Percentiles rank a stretch among this genome's conserved stretches.
These are phyloP conservation scores for Xylaria acuta DNA, from an alignment of 495 filamentous ascomycete species.

Conservation along the genomic window DNA sequence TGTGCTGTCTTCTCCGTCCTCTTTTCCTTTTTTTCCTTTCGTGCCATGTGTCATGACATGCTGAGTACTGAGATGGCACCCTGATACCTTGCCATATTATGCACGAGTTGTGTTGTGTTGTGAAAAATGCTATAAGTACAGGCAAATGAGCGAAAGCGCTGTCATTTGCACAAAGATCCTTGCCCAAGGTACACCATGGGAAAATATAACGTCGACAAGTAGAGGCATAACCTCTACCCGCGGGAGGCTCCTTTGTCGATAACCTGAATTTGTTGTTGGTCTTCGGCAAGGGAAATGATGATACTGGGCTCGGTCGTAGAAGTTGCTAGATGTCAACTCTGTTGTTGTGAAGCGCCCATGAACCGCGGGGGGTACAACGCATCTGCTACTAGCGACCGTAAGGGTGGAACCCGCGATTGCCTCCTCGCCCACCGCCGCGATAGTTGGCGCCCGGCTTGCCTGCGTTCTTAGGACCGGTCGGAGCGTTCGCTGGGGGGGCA, in stretches of 20 bases:
- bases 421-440: constrained; percentile 87
- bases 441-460: constrained; percentile 94
- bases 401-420: constrained; percentile 77
- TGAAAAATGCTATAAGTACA: constrained; percentile 34
- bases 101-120: not conserved
- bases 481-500: constrained; percentile 89
- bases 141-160: constrained; percentile 30
- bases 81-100: constrained; percentile 17
- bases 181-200: not conserved
- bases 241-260: not conserved
- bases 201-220: not conserved
- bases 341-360: not conserved
- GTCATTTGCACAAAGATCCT: constrained; percentile 28
- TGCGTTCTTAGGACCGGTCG: constrained; percentile 95
- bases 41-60: constrained; percentile 4
- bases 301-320: not conserved
- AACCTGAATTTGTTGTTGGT: not conserved
- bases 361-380: not conserved
- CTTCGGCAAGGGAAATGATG: not conserved
- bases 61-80: not conserved
- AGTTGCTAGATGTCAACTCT: not conserved
- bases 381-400: constrained; percentile 55
- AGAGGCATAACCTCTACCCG: not conserved
- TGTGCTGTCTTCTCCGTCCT: not conserved
- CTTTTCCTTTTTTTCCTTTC: not conserved